These are phyloP conservation scores for Coffea canephora DNA, from an alignment of 257 asterid species.

Conservation along the genomic window DNA sequence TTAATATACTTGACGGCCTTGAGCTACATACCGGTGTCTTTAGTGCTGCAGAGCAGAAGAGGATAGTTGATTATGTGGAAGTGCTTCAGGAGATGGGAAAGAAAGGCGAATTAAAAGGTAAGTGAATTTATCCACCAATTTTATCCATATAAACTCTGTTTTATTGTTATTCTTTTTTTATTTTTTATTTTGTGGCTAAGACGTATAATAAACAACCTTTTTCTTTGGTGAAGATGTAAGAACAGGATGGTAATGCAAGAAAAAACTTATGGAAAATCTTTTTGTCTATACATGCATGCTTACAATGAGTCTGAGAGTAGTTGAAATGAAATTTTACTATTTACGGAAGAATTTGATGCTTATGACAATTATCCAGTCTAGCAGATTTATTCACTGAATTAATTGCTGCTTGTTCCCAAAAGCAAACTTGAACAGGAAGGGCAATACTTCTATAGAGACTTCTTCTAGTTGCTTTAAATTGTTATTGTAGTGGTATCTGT, in stretches of 20 bases:
- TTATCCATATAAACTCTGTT: background rate
- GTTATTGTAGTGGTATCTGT: background rate
- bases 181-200: background rate
- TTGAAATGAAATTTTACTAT: background rate
- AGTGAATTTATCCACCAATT: conserved; percentile 1
- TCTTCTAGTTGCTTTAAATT: background rate
- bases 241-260: background rate
- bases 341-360: background rate
- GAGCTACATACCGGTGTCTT: conserved; percentile 45
- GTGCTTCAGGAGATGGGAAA: conserved; percentile 39
- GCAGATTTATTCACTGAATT: background rate
- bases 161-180: background rate
- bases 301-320: background rate
- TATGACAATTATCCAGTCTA: background rate
- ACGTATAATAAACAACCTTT: background rate
- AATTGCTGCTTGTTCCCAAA: background rate
- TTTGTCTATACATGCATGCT: background rate
- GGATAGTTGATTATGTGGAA: conserved; percentile 38
- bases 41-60: conserved; percentile 46
- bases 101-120: conserved; percentile 42
- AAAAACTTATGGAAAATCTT: background rate
- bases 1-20: conserved; percentile 40
- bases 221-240: background rate
- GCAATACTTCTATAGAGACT: background rate
- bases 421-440: background rate